Conservation (phyloP, 257 asterid species). For the Nicotiana tabacum region DNA sequence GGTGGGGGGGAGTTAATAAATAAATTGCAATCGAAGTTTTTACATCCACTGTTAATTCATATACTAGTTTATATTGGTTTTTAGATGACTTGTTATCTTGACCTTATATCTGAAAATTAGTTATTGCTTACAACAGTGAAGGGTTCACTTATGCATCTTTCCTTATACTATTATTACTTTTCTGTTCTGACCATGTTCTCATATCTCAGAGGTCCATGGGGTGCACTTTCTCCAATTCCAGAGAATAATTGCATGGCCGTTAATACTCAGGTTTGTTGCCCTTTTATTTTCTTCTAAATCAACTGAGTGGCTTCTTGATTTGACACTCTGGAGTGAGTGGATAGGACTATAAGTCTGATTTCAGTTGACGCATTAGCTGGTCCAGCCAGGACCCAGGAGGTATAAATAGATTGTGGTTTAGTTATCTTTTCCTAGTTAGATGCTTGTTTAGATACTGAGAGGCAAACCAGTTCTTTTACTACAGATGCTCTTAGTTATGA, state of each 20-base stretch:
- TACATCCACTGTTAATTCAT: neutral
- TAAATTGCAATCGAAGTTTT: neutral
- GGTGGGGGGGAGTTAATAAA: neutral
- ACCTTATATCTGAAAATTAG: neutral
- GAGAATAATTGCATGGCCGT: slow-evolving; percentile 90
- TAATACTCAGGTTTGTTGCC: slow-evolving; percentile 54
- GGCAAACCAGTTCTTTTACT: neutral
- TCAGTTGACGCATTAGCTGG: neutral
- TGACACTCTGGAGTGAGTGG: neutral
- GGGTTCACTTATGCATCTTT: neutral
- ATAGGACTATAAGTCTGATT: neutral
- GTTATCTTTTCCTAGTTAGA: neutral
- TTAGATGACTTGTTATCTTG: neutral
- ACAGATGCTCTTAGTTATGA: neutral
- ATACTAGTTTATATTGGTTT: neutral
- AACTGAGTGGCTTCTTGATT: neutral
- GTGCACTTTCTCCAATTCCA: slow-evolving; percentile 90
- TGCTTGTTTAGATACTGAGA: slow-evolving; percentile 2
- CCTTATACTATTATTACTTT: neutral
- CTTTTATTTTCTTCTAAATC: slow-evolving; percentile 12
- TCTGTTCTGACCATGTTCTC: slow-evolving; percentile 13
- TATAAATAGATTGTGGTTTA: neutral
- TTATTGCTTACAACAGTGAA: neutral
- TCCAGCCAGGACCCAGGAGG: neutral
- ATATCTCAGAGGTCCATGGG: slow-evolving; percentile 92